Evolutionary conservation across 2,329 filamentous ascomycete genomes (phyloP).

Genomic region (Diaporthe vaccinii): DNA sequence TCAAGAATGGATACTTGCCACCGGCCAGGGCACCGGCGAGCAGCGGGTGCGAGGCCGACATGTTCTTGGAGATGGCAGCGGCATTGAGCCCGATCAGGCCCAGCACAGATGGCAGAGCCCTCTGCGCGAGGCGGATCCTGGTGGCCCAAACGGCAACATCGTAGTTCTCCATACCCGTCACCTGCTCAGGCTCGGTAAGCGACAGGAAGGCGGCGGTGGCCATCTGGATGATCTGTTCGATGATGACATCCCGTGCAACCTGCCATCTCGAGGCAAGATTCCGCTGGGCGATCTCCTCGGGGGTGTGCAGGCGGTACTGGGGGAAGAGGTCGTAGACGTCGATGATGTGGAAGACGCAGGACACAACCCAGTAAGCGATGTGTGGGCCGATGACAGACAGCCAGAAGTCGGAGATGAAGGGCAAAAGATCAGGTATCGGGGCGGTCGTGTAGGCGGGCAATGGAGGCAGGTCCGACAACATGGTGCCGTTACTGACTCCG

Average conservation of each 20-base stretch:
- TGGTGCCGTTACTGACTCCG: conserved; percentile 64
- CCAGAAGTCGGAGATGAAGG: conserved; percentile 85
- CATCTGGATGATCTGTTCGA: conserved; percentile 94
- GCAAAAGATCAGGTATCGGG: conserved; percentile 78
- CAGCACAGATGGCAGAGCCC: conserved; percentile 80
- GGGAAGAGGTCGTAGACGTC: conserved; percentile 89
- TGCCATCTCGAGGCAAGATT: conserved; percentile 90
- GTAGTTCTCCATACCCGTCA: conserved; percentile 83
- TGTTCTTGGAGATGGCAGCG: conserved; percentile 78
- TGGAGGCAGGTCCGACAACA: conserved; percentile 79
- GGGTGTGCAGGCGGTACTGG: conserved; percentile 94
- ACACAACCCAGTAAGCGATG: conserved; percentile 89
- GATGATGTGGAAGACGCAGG: conserved; percentile 87
- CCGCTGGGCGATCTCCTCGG: conserved; percentile 87
- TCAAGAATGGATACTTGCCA: conserved; percentile 82
- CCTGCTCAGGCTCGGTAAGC: conserved; percentile 79
- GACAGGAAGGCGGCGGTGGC: conserved; percentile 76
- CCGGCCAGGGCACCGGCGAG: conserved; percentile 83
- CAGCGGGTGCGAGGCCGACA: conserved; percentile 78
- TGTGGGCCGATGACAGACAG: conserved; percentile 83
- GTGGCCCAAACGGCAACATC: conserved; percentile 93
- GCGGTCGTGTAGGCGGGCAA: conserved; percentile 85
- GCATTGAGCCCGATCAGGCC: conserved; percentile 83
- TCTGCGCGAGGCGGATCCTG: conserved; percentile 82
- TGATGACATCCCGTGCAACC: conserved; percentile 88